These are phyloP conservation scores for Flaveria linearis DNA, from an alignment of 129 eudicot genomes.

Conservation along the genomic window DNA sequence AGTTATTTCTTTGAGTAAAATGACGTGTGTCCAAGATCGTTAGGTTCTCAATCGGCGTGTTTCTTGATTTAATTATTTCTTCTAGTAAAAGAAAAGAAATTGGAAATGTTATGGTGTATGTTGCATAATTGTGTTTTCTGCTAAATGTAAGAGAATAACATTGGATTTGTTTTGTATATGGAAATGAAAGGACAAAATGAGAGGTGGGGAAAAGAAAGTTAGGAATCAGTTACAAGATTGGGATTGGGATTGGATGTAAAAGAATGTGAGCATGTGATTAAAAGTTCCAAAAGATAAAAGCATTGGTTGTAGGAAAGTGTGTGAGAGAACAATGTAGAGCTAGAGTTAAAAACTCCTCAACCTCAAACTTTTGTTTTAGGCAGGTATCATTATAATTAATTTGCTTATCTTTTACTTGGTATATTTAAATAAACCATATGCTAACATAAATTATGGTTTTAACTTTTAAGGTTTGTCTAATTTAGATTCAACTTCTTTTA, in stretches of 20 bases:
- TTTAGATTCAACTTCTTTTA: neutral
- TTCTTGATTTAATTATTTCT: neutral
- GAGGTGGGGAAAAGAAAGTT: slow-evolving; percentile 3
- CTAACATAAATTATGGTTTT: neutral
- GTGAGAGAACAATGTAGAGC: neutral
- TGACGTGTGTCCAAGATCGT: neutral
- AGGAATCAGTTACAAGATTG: slow-evolving; percentile 13
- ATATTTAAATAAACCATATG: neutral
- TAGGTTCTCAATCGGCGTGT: neutral
- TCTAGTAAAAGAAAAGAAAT: neutral
- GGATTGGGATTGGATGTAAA: slow-evolving; percentile 35
- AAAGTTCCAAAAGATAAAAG: slow-evolving; percentile 23
- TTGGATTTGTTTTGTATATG: slow-evolving; percentile 4
- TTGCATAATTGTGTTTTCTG: slow-evolving; percentile 9
- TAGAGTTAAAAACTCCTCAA: neutral
- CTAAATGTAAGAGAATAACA: slow-evolving; percentile 12
- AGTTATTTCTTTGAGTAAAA: too few species aligned
- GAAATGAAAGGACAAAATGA: slow-evolving; percentile 30
- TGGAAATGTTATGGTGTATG: neutral
- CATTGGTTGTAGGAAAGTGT: slow-evolving; percentile 10
- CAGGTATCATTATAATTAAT: neutral
- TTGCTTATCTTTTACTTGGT: neutral
- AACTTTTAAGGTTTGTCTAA: neutral
- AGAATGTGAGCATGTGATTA: slow-evolving; percentile 41
- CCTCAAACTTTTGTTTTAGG: neutral